A percentile compares a stretch with the other conserved stretches of the same genome.
These are phyloP conservation scores for Crithidia expoeki DNA, from an alignment of 208 protist species.

Conservation along the genomic window DNA sequence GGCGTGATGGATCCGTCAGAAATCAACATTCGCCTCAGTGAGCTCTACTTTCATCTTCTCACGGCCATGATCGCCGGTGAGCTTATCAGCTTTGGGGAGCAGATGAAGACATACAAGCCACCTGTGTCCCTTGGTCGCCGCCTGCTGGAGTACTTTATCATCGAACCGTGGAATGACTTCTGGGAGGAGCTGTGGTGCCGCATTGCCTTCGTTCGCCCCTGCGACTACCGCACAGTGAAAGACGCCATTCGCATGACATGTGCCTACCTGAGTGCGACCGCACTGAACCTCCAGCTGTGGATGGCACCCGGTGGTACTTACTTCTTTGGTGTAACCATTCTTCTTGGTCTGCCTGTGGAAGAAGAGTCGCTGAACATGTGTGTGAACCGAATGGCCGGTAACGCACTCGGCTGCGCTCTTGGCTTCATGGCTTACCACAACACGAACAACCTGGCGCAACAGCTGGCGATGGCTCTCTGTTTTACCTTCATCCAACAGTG, in stretches of 20 bases:
- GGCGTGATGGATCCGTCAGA: conserved; percentile 21
- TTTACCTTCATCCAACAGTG: conserved; percentile 29
- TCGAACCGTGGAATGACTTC: conserved; percentile 54
- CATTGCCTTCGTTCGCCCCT: conserved; percentile 42
- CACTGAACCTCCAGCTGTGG: conserved; percentile 44
- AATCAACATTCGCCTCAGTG: conserved; percentile 31
- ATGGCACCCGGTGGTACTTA: conserved; percentile 36
- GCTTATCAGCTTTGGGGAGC: conserved; percentile 36
- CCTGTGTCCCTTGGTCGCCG: conserved; percentile 28
- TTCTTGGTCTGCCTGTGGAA: conserved; percentile 54
- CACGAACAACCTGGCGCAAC: conserved; percentile 30
- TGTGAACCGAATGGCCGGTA: conserved; percentile 38
- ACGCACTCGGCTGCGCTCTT: conserved; percentile 36
- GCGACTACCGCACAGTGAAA: conserved; percentile 48
- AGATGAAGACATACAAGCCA: conserved; percentile 44
- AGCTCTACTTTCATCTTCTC: conserved; percentile 34
- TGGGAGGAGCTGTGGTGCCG: conserved; percentile 43
- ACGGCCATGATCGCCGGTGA: conserved; percentile 42
- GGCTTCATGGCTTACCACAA: conserved; percentile 45
- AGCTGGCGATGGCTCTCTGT: conserved; percentile 19
- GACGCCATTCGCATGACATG: conserved; percentile 58
- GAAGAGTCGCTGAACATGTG: conserved; percentile 46
- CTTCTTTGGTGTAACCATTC: conserved; percentile 60
- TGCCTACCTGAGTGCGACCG: conserved; percentile 44
- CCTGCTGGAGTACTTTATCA: conserved; percentile 44